phyloP scores from a whole-genome alignment of 2,329 filamentous ascomycete species.

The Fusarium chlamydosporum region DNA sequence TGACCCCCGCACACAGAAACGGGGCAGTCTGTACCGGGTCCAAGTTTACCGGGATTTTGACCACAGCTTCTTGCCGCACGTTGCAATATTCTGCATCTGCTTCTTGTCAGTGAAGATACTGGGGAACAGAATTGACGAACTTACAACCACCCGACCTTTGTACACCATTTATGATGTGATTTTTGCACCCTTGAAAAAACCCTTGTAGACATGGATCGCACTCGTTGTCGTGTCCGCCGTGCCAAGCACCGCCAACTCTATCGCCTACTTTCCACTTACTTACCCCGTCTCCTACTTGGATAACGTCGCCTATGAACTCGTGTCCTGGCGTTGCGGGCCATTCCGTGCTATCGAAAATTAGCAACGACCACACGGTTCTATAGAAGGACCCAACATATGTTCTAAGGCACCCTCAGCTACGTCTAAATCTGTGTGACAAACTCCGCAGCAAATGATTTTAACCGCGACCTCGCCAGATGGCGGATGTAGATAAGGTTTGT shows the following conservation, averaged over 20 bases:
- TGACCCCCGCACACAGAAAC: conserved; percentile 76
- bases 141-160: too few relatives aligned
- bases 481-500: too few relatives aligned
- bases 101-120: too few relatives aligned
- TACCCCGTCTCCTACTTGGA: conserved; percentile 69
- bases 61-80: conserved; percentile 72
- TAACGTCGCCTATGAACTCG: conserved; percentile 77
- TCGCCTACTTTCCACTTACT: conserved; percentile 73
- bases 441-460: conserved; percentile 78
- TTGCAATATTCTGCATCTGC: conserved; percentile 70
- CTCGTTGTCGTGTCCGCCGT: conserved; percentile 66
- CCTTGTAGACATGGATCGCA: conserved; percentile 75
- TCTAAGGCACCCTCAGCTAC: conserved; percentile 65
- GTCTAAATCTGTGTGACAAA: conserved; percentile 74
- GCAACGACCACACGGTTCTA: too few relatives aligned
- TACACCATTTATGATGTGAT: conserved; percentile 72
- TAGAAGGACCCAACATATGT: conserved; percentile 58
- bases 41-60: conserved; percentile 65
- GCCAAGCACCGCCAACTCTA: conserved; percentile 68
- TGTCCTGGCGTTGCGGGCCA: conserved; percentile 75
- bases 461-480: conserved; percentile 71
- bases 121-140: too few relatives aligned
- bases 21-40: conserved; percentile 69
- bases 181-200: conserved; percentile 76
- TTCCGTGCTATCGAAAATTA: too few relatives aligned